phyloP scores from a whole-genome alignment of 1,139 yeast species.

The Wickerhamomyces sp. region DNA sequence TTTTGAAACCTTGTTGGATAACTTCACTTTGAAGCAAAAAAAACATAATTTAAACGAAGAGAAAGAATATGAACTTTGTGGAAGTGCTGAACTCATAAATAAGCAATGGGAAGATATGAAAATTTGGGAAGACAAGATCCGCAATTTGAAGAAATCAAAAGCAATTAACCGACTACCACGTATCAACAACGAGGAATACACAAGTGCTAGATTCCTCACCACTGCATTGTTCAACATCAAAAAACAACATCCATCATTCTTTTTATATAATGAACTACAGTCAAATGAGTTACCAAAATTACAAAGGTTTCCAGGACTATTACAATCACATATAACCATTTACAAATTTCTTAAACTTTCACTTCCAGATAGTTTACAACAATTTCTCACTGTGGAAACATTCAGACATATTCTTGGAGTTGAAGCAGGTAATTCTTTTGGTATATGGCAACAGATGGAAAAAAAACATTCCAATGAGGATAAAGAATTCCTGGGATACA shows the following conservation, averaged over 20 bases:
- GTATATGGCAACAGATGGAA: slow-evolving; percentile 53
- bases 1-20: slow-evolving; percentile 26
- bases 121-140: slow-evolving; percentile 35
- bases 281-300: slow-evolving; percentile 52
- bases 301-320: slow-evolving; percentile 42
- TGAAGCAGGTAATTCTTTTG: slow-evolving; percentile 71
- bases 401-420: slow-evolving; percentile 52
- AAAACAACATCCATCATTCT: slow-evolving; percentile 11
- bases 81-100: slow-evolving; percentile 19
- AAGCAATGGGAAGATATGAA: slow-evolving; percentile 24
- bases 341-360: slow-evolving; percentile 45
- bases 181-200: slow-evolving; percentile 36
- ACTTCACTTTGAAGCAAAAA: slow-evolving; percentile 26
- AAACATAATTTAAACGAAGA: slow-evolving; percentile 8
- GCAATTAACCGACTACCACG: slow-evolving; percentile 21
- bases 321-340: slow-evolving; percentile 45
- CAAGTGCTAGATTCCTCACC: slow-evolving; percentile 33
- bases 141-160: slow-evolving; percentile 23
- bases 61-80: slow-evolving; percentile 10
- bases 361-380: slow-evolving; percentile 35
- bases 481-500: slow-evolving; percentile 61
- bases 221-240: slow-evolving; percentile 20
- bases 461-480: slow-evolving; percentile 33
- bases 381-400: slow-evolving; percentile 33
- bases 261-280: slow-evolving; percentile 42